Evolutionary conservation across 2,329 filamentous ascomycete species (phyloP), one percentile per base, ranked within the genome.

Genomic region (Fonsecaea nubica): DNA sequence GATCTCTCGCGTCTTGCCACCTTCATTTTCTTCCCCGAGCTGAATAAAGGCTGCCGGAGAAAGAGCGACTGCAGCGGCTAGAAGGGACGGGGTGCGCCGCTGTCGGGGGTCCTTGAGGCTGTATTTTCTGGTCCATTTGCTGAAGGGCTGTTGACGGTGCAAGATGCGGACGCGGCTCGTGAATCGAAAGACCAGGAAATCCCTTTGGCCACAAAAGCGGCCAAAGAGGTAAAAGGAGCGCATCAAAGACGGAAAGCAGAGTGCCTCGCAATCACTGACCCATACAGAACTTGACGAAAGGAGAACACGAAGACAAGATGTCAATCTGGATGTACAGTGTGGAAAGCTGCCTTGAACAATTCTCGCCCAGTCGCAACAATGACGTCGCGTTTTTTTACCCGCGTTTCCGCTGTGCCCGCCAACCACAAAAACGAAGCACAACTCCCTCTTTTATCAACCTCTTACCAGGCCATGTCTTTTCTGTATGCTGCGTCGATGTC

Each of bases 1-100:
- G 78, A 86, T 86, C 80, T 97, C 93, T 32, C 87, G 87, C 2
- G 93, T 97, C 74, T 90, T 83, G 32, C 80, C 81, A 72, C 82
- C 78, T 25, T 80, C 76, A 53, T 76, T 74, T 33, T 83, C 78
- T 53, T 85, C 80, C 68, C 83, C 83, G 52, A 89, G 78, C 62
- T 85, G 80, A 45, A 90, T 83, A 69, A 89, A 88, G 1, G 84
- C 86, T 4, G 82, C 83, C 0, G 87, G 86, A 30, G 82, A 85
- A 58, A 89, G 77, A 6, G 79, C 78, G n/a, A 81, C 80, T 4
- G 79, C 78, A 12, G 81, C 80, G 63, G 79, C 73, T 3, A 81
- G 65, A 18, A 81, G 62, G 30, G 64, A 45, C 30, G 63, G 61
- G 57, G 21, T 71, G 72, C 38, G 76, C 72, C 68, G 72, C 62